Conservation (phyloP, 2,329 filamentous ascomycete genomes). For the Fusarium tanahbumbuense region DNA sequence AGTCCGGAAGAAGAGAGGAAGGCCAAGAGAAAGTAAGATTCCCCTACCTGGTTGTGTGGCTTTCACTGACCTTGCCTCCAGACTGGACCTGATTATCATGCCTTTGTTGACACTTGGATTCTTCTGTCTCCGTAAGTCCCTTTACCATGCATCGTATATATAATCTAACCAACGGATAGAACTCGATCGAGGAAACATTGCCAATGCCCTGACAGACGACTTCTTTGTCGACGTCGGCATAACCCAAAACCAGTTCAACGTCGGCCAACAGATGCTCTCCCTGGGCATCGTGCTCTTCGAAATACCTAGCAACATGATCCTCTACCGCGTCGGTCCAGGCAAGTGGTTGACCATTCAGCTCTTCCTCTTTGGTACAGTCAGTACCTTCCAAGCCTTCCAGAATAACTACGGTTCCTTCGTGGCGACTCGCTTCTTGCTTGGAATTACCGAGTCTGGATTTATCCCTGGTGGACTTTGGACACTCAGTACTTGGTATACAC, state of each 20-base stretch:
- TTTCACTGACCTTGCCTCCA: slow-evolving; percentile 18
- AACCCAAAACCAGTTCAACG: slow-evolving; percentile 63
- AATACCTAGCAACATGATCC: slow-evolving; percentile 53
- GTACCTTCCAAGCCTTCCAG: slow-evolving; percentile 66
- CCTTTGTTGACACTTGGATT: slow-evolving; percentile 56
- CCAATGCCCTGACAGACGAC: slow-evolving; percentile 61
- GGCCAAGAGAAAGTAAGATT: slow-evolving; percentile 55
- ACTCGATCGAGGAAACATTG: slow-evolving; percentile 57
- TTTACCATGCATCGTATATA: not conserved
- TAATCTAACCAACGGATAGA: slow-evolving; percentile 39
- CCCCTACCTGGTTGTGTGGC: fast-evolving
- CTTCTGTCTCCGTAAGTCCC: slow-evolving; percentile 55
- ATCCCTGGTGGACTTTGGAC: slow-evolving; percentile 65
- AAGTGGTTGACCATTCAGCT: slow-evolving; percentile 66
- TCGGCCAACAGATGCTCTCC: slow-evolving; percentile 63
- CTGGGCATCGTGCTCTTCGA: slow-evolving; percentile 62
- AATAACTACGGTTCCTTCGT: slow-evolving; percentile 60
- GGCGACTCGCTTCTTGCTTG: slow-evolving; percentile 63
- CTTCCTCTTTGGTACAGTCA: slow-evolving; percentile 64
- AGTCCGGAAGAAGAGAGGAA: slow-evolving; percentile 51
- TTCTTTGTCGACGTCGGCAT: slow-evolving; percentile 63
- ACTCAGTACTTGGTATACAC: slow-evolving; percentile 67
- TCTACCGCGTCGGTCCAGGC: slow-evolving; percentile 55
- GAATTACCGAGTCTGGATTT: slow-evolving; percentile 65
- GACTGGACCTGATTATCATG: slow-evolving; percentile 57